Evolutionary conservation across 352 stramenopile species (phyloP), one percentile per base, ranked within the genome.

Genomic region (Globisporangium splendens): DNA sequence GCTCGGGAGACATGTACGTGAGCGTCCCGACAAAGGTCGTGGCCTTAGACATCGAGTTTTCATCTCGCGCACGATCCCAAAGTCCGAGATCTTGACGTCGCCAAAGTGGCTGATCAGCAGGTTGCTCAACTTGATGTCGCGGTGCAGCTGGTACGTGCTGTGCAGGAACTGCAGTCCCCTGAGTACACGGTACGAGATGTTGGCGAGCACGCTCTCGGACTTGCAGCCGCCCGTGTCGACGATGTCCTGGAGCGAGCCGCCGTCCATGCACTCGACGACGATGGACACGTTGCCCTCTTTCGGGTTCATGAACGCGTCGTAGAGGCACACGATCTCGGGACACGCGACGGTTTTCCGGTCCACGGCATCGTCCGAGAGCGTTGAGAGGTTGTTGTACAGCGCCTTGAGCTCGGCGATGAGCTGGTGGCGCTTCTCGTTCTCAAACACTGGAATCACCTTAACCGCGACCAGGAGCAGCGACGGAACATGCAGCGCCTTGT

Each of bases 191-290:
- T 79, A 84, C 14, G 86, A 89, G 41, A 98, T 96, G 22, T 94
- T 92, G 8, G 90, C 87, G 18, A 98, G 71, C n/a, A 94, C 85
- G 21, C 69, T 72, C 54, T 98, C 93, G 38, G 79, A 88, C 28
- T 80, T 89, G 63, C 83, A 96, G 20, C 88, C 90, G 20, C 89
- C 90, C 7, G 74, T 89, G 48, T 97, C 82, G 17, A 98, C 89
- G 31, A 97, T 93, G 49, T 97, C 92, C 62, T 98, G 88, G 2
- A 98, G 75, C 33, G 88, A 96, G 14, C 94, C 94, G n/a, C 87
- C 93, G 52, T 97, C 86, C 93, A 98, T 98, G 67, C 97, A 98
- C 68, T 98, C 94, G 44, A 98, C 82, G n/a, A 98, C 88, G 46
- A 98, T 97, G 0, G 83, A 96, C 21, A 98, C 90, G 41, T 90